These are phyloP conservation scores for Cucumis melo DNA, from an alignment of 306 rosid genomes.

Conservation along the genomic window DNA sequence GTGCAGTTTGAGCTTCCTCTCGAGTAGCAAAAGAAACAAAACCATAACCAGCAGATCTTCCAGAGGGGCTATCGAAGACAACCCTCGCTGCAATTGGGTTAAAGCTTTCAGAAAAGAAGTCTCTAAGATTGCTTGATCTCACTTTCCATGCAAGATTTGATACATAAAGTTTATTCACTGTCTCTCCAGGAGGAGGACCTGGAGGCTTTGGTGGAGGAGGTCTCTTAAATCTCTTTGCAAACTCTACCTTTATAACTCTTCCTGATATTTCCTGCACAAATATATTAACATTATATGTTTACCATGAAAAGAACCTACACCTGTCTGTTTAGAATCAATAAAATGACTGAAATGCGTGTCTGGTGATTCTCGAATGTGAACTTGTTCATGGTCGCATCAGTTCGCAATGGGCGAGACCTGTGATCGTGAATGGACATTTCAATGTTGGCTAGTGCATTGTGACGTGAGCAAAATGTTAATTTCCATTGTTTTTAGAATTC, in stretches of 20 bases:
- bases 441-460: too few relatives aligned
- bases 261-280: slow-evolving; percentile 53
- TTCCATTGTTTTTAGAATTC: too few relatives aligned
- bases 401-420: too few relatives aligned
- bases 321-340: not conserved
- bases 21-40: slow-evolving; percentile 58
- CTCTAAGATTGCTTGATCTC: slow-evolving; percentile 64
- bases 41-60: slow-evolving; percentile 71
- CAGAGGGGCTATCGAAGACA: slow-evolving; percentile 53
- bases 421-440: too few relatives aligned
- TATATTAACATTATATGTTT: not conserved
- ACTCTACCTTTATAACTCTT: slow-evolving; percentile 48
- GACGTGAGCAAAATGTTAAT: too few relatives aligned
- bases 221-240: slow-evolving; percentile 60
- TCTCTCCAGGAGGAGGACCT: slow-evolving; percentile 33
- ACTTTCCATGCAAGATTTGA: slow-evolving; percentile 79
- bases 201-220: slow-evolving; percentile 48
- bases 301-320: not conserved
- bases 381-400: too few relatives aligned
- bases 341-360: not conserved
- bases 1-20: slow-evolving; percentile 75
- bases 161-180: slow-evolving; percentile 44
- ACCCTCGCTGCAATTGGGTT: slow-evolving; percentile 76
- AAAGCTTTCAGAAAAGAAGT: slow-evolving; percentile 45
- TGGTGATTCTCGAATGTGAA: too few relatives aligned